These are phyloP conservation scores for Botrytis fragariae DNA, from an alignment of 2,329 filamentous ascomycete species.

Conservation along the genomic window DNA sequence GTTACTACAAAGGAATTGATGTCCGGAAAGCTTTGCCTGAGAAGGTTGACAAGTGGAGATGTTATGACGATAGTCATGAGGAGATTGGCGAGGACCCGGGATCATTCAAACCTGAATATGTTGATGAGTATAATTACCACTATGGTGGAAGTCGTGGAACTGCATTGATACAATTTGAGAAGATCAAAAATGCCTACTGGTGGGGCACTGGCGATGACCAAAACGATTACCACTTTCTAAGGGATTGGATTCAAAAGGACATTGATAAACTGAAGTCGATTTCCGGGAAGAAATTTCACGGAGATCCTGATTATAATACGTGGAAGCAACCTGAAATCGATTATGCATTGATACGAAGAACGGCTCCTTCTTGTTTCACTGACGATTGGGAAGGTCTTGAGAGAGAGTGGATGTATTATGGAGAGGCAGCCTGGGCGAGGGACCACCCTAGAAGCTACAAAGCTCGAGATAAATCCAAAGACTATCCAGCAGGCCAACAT, in stretches of 20 bases:
- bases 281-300: not conserved
- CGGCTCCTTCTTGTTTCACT: conserved; percentile 11
- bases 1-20: not conserved
- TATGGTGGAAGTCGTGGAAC: not conserved
- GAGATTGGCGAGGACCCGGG: not conserved
- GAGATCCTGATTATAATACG: not conserved
- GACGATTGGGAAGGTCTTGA: conserved; percentile 5
- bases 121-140: not conserved
- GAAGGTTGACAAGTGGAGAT: conserved; percentile 1
- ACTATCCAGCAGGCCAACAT: conserved; percentile 11
- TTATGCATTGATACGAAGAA: not conserved
- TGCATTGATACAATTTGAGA: conserved; percentile 4
- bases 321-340: not conserved
- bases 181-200: conserved; percentile 6
- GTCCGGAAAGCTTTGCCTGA: not conserved
- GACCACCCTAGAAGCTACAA: not conserved
- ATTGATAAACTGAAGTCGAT: not conserved
- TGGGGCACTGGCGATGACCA: not conserved
- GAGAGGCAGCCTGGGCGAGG: not conserved
- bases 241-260: not conserved
- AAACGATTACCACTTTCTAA: not conserved
- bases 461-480: not conserved
- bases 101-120: not conserved
- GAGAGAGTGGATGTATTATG: not conserved
- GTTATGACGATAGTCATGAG: not conserved